Percentiles rank a stretch among this genome's conserved stretches.
These are phyloP conservation scores for Saccharomycopsis vini DNA, from an alignment of 805 yeast genomes.

Conservation along the genomic window DNA sequence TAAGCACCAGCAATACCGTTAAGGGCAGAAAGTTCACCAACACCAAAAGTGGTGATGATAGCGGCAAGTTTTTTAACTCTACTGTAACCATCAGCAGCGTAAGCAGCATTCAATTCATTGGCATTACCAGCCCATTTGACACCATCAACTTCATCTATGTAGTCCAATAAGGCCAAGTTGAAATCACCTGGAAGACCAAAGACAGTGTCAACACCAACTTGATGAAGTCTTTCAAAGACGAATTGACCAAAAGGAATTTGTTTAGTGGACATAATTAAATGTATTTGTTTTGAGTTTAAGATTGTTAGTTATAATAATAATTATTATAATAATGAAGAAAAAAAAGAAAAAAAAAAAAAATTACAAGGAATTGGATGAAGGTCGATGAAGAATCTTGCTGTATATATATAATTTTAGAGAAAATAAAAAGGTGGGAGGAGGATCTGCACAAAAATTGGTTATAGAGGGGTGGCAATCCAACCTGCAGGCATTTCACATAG, in stretches of 20 bases:
- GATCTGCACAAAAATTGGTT: too few species aligned
- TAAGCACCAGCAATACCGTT: constrained; percentile 78
- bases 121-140: constrained; percentile 75
- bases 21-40: constrained; percentile 79
- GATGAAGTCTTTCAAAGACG: constrained; percentile 46
- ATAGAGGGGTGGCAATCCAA: too few species aligned
- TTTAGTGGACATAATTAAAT: too few species aligned
- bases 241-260: constrained; percentile 54
- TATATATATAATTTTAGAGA: too few species aligned
- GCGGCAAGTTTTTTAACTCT: constrained; percentile 57
- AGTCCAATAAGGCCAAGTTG: constrained; percentile 59
- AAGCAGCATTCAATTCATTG: constrained; percentile 84
- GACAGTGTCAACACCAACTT: constrained; percentile 47
- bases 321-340: too few species aligned
- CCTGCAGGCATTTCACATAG: too few species aligned
- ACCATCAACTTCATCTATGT: constrained; percentile 43
- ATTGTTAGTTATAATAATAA: too few species aligned
- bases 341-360: too few species aligned
- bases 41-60: constrained; percentile 70
- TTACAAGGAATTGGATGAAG: too few species aligned
- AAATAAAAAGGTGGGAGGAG: too few species aligned
- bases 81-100: constrained; percentile 86
- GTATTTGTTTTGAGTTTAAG: too few species aligned
- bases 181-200: constrained; percentile 81
- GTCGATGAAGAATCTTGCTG: too few species aligned